Conservation (phyloP, 768 basidiomycete genomes). For the Lentinula aciculospora region DNA sequence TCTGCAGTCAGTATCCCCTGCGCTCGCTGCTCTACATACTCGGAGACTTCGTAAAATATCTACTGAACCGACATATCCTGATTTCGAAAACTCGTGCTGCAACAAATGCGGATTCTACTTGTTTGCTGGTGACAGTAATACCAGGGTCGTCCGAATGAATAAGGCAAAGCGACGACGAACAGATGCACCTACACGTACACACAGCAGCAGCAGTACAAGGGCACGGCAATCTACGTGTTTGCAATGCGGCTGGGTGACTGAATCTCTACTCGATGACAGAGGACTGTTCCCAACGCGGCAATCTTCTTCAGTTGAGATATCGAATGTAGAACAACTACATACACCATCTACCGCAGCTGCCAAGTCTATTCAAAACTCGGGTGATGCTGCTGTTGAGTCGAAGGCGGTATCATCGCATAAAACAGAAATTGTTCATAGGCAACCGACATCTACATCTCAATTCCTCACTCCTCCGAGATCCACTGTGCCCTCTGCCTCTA, state of each 20-base stretch:
- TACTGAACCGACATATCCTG: constrained; percentile 7
- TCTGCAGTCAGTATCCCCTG: constrained; percentile 45
- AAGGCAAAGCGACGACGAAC: constrained; percentile 7
- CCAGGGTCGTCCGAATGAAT: constrained; percentile 26
- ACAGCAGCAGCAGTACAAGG: constrained; percentile 9
- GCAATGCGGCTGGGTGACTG: constrained; percentile 14
- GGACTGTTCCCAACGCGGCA: constrained; percentile 14
- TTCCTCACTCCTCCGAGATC: background rate
- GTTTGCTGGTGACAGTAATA: constrained; percentile 31
- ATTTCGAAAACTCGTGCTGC: constrained; percentile 30
- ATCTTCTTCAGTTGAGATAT: background rate
- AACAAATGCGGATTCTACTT: constrained; percentile 48
- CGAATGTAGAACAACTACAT: background rate
- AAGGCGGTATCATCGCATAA: background rate
- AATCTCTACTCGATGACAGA: constrained; percentile 4
- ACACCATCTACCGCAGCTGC: constrained; percentile 2
- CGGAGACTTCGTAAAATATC: constrained; percentile 29
- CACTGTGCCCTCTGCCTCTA: background rate
- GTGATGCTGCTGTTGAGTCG: constrained; percentile 1
- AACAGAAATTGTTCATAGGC: too few species aligned
- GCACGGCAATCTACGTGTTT: constrained; percentile 17
- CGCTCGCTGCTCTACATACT: constrained; percentile 60
- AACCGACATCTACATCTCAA: background rate
- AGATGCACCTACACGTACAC: constrained; percentile 1
- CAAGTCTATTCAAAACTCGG: constrained; percentile 1